Evolutionary conservation across 2,329 filamentous ascomycete species (phyloP), one percentile per base, ranked within the genome.

Genomic region (Ascochyta fabae): DNA sequence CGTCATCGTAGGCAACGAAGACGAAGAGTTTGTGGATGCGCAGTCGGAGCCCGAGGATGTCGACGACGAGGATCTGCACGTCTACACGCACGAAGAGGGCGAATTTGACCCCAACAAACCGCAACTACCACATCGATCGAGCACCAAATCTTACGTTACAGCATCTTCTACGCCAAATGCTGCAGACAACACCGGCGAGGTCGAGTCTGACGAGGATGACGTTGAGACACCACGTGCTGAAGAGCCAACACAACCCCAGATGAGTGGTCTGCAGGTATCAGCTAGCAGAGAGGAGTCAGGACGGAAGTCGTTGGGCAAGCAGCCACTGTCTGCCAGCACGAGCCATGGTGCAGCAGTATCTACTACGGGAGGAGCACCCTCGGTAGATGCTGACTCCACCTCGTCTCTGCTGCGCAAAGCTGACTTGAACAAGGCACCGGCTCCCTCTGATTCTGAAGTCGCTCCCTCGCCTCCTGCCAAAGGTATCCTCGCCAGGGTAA

Each of bases 351-450:
- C 43, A 36, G 60, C 63, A 29, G 47, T 65, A 54, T 69, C 71
- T 49, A 66, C 66, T 42, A 45, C 56, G 43, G 66, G 64, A 59
- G 62, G 61, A 58, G 58, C 66, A 49, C 61, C 66, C 51, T 71
- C 71, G 62, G 70, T 71, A 68, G 72, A 74, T 60, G 70, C 64
- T 19, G 65, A 63, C 40, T 76, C 74, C 51, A 76, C 73, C 48
- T 71, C 71, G 31, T 74, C 72, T 53, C 56, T 76, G 61, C 63
- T 76, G 46, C 73, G 56, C 38, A 71, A 69, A 51, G 59, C 73
- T 75, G 67, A 74, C 72, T 48, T 51, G 58, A 66, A 61, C 45
- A 73, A 75, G 69, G 61, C 62, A 60, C 58, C 64, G 44, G 52
- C 53, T 27, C 46, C 50, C 9, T 55, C 62, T 60, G 56, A 67